Evolutionary conservation across 306 rosid species (phyloP), one percentile per base, ranked within the genome.

Genomic region (Malus sylvestris): DNA sequence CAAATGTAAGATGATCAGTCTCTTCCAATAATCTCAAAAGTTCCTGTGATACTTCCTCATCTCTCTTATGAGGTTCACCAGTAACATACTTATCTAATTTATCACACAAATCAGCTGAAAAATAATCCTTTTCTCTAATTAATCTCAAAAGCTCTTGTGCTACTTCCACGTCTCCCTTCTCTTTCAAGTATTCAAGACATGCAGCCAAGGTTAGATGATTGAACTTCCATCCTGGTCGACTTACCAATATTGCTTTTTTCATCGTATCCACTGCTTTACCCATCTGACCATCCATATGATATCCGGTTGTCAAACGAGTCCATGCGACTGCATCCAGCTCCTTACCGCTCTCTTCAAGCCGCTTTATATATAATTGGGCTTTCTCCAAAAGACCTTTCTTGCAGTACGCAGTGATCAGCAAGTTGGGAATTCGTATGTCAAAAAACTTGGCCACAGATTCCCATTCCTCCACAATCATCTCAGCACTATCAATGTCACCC

Each of bases 391-490:
- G 76, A 72, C 92, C 93, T 68, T 77, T 80, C 75, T 64, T 83
- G 82, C 91, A 92, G 67, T 90, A 90, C 45, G 81, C 85, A 55
- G n/a, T 70, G 78, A 88, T 81, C 86, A 90, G 62, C 80, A 90
- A 10, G 67, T 80, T 82, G 32, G 93, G 86, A 81, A 92, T 77
- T 74, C 86, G 84, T 46, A 9, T 11, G 78, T 90, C 96, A 76
- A 86, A 87, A 61, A 8, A 14, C 25, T 69, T 78, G 49, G 46
- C 14, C 13, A 3, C 67, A 19, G 88, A 85, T 83, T 90, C 96
- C 96, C 93, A 90, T 57, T 90, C 93, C 81, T 78, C 84, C 80
- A 86, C 67, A 64, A 92, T 79, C 79, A 68, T 83, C 82, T 90
- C 96, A 3, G 89, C 87, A 29, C 92, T 88, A 32, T 85, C 88